Evolutionary conservation across 2,329 filamentous ascomycete genomes (phyloP).

Genomic region (Trichoderma semiorbis): DNA sequence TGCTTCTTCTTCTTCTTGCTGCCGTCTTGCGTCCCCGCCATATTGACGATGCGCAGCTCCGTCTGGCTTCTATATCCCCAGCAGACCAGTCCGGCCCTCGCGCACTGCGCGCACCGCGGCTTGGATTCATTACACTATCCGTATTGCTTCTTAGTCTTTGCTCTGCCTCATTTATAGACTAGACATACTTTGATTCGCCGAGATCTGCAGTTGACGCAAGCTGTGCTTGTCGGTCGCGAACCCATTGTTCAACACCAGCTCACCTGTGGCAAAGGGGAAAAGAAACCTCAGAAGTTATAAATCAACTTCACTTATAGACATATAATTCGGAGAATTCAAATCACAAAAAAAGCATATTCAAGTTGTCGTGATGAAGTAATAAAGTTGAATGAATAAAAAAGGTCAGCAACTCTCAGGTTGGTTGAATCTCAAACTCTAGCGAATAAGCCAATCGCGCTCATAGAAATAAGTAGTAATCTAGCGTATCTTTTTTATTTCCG

Average conservation of each 20-base stretch:
- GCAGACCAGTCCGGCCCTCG: background rate
- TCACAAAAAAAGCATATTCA: background rate
- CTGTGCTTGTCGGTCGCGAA: background rate
- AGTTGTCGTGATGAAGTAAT: background rate
- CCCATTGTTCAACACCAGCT: background rate
- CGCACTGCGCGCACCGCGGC: background rate
- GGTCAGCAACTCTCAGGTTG: background rate
- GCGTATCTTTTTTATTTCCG: no score
- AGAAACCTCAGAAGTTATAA: background rate
- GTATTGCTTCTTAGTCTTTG: background rate
- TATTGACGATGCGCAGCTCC: background rate
- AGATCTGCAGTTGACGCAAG: background rate
- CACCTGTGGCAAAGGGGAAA: background rate
- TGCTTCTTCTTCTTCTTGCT: background rate
- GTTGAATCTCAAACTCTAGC: background rate
- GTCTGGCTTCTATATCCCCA: constrained; percentile 1
- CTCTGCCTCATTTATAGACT: background rate
- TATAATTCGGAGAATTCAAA: background rate
- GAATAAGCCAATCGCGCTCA: background rate
- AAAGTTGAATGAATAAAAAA: background rate
- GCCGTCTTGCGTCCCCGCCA: background rate
- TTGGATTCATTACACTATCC: background rate
- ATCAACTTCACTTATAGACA: background rate
- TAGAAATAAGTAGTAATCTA: no score
- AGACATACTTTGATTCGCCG: background rate